Conservation (phyloP, 495 filamentous ascomycete species). For the Cercophora scortea region DNA sequence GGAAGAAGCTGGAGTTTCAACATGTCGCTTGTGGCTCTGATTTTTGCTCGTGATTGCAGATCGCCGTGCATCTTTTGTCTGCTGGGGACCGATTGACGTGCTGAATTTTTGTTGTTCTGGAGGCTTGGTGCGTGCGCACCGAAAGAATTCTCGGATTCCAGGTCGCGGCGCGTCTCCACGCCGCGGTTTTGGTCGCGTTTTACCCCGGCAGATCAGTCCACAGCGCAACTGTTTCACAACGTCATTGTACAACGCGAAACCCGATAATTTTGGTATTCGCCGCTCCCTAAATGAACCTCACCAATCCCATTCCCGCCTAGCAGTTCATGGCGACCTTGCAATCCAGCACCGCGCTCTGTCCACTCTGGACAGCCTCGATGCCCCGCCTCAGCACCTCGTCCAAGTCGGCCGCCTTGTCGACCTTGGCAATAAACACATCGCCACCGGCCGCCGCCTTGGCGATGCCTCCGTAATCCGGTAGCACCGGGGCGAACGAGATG, state of each 20-base stretch:
- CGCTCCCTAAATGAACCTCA: not conserved
- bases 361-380: slow-evolving; percentile 57
- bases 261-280: too few relatives aligned
- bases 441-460: slow-evolving; percentile 84
- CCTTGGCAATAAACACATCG: slow-evolving; percentile 53
- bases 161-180: too few relatives aligned
- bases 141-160: too few relatives aligned
- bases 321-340: slow-evolving; percentile 37
- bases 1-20: not conserved
- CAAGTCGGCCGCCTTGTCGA: slow-evolving; percentile 54
- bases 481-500: slow-evolving; percentile 72
- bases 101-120: too few relatives aligned
- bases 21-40: not conserved
- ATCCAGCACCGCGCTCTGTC: slow-evolving; percentile 60
- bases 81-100: too few relatives aligned
- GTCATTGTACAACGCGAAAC: too few relatives aligned
- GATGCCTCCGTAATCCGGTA: slow-evolving; percentile 83
- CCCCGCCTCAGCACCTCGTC: slow-evolving; percentile 56
- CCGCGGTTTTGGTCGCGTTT: too few relatives aligned
- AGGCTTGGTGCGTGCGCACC: too few relatives aligned
- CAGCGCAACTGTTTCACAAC: too few relatives aligned
- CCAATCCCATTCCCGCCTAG: slow-evolving; percentile 4
- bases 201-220: too few relatives aligned
- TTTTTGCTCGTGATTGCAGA: too few relatives aligned
- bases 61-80: too few relatives aligned